A percentile compares a stretch with the other conserved stretches of the same genome.
phyloP scores from a whole-genome alignment of 345 rosid species.

The Geranium brycei region DNA sequence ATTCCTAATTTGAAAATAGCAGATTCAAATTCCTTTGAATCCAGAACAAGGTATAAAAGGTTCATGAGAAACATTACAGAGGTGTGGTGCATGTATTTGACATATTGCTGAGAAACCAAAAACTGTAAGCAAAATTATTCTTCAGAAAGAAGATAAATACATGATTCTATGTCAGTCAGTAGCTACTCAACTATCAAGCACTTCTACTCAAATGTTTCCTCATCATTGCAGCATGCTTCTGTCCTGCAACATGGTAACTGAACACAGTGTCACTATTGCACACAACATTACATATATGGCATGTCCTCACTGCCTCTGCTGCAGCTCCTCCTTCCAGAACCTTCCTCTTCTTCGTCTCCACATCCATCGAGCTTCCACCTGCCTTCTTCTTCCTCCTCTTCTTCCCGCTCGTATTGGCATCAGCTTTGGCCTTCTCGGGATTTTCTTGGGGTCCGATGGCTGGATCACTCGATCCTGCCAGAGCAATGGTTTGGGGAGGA shows the following conservation, averaged over 20 bases:
- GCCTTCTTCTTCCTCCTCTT: constrained; percentile 29
- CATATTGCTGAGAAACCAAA: no score
- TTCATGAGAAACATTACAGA: no score
- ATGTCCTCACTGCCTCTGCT: constrained; percentile 29
- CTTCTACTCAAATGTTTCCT: constrained; percentile 7
- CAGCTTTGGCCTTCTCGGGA: constrained; percentile 7
- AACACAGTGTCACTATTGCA: constrained; percentile 39
- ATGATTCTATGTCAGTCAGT: no score
- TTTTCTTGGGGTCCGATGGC: constrained; percentile 23
- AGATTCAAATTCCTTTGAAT: no score
- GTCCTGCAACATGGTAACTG: constrained; percentile 26
- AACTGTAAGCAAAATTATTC: no score
- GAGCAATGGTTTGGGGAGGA: neutral
- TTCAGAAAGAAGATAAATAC: no score
- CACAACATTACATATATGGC: constrained; percentile 32
- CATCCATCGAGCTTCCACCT: constrained; percentile 11
- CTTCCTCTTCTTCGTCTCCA: constrained; percentile 31
- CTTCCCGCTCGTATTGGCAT: constrained; percentile 3
- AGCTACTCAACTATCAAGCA: no score
- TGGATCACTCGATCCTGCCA: constrained; percentile 6
- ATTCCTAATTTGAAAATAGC: no score
- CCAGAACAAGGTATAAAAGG: no score
- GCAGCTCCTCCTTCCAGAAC: constrained; percentile 30
- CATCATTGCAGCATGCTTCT: constrained; percentile 29
- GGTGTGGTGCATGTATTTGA: no score